Percentiles rank a stretch among this genome's conserved stretches.
These are phyloP conservation scores for Miamiensis avidus DNA, from an alignment of 169 alveolate species.

Conservation along the genomic window DNA sequence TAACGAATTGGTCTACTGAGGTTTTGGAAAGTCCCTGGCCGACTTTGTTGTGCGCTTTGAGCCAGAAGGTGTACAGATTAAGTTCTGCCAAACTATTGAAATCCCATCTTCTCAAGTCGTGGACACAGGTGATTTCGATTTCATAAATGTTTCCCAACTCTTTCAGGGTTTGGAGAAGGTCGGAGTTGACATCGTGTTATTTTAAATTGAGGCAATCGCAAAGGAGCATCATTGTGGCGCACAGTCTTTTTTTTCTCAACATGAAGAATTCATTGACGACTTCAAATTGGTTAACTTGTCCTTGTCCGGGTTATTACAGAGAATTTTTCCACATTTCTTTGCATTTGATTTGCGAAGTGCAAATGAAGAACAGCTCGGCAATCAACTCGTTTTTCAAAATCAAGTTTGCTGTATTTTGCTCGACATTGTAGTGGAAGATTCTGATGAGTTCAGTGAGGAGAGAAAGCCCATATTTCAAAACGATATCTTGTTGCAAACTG, in stretches of 20 bases:
- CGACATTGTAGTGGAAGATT: constrained; percentile 41
- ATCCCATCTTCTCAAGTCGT: background rate
- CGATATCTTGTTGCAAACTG: background rate
- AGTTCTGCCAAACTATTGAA: background rate
- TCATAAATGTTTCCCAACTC: background rate
- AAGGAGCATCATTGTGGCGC: constrained; percentile 39
- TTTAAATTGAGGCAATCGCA: constrained; percentile 32
- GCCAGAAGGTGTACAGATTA: background rate
- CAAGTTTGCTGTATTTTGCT: constrained; percentile 7
- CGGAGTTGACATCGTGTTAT: background rate
- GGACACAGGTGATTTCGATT: background rate
- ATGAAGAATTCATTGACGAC: constrained; percentile 12
- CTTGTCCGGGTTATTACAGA: background rate
- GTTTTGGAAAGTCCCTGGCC: background rate
- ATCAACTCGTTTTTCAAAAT: constrained; percentile 11
- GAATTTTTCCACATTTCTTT: constrained; percentile 18
- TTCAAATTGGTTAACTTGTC: background rate
- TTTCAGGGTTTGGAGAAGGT: background rate
- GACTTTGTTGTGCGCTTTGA: too few relatives aligned
- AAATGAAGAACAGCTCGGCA: constrained; percentile 20
- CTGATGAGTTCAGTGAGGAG: constrained; percentile 36
- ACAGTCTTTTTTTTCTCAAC: constrained; percentile 28
- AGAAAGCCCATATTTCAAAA: constrained; percentile 31
- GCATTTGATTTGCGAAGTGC: background rate
- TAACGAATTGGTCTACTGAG: background rate